Evolutionary conservation across 2,329 filamentous ascomycete genomes (phyloP).

Genomic region (Exophiala mesophila): DNA sequence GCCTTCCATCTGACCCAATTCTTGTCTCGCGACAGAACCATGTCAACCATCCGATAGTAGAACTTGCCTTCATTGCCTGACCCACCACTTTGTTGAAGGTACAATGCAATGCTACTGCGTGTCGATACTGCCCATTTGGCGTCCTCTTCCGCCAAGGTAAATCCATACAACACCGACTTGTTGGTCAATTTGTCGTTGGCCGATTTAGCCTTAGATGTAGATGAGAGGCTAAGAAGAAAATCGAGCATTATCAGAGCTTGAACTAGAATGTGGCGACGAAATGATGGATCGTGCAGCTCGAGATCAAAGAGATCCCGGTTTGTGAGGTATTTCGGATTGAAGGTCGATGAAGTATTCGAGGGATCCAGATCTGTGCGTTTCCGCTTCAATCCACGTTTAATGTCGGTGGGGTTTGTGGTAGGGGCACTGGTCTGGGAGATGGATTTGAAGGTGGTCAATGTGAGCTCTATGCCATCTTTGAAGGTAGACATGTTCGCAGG

Average conservation of each 20-base stretch:
- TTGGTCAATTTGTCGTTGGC: slow-evolving; percentile 71
- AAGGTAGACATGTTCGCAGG: slow-evolving; percentile 61
- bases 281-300: slow-evolving; percentile 91
- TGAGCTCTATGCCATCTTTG: slow-evolving; percentile 58
- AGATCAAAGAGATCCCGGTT: slow-evolving; percentile 93
- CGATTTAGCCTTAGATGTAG: slow-evolving; percentile 77
- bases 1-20: slow-evolving; percentile 99
- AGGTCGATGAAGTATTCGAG: slow-evolving; percentile 53
- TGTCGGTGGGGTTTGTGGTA: slow-evolving; percentile 57
- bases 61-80: slow-evolving; percentile 74
- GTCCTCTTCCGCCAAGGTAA: slow-evolving; percentile 75
- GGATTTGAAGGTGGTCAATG: slow-evolving; percentile 69
- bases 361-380: slow-evolving; percentile 55
- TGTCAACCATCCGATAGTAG: slow-evolving; percentile 95
- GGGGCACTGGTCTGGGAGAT: slow-evolving; percentile 62
- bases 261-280: slow-evolving; percentile 88
- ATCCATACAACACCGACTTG: slow-evolving; percentile 79
- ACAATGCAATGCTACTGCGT: slow-evolving; percentile 72
- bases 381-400: slow-evolving; percentile 62
- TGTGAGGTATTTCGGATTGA: slow-evolving; percentile 98
- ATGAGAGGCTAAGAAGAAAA: slow-evolving; percentile 85
- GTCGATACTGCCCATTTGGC: slow-evolving; percentile 79
- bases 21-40: slow-evolving; percentile 89
- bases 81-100: slow-evolving; percentile 55
- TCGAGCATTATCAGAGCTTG: slow-evolving; percentile 93